Evolutionary conservation across 805 yeast species (phyloP).

Genomic region (Candida yuanshanica): DNA sequence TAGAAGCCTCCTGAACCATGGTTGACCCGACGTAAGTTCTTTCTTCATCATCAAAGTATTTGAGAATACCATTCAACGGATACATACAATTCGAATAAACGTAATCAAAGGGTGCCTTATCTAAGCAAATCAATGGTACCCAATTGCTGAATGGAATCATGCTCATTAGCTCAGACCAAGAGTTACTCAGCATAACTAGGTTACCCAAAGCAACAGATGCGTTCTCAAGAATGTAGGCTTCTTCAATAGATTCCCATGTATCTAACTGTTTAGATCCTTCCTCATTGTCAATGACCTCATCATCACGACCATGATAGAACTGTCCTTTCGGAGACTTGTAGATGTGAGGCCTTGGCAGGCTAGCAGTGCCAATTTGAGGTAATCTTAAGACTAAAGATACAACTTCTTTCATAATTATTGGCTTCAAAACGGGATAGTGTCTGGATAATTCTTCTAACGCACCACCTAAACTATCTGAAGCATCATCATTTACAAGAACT

Average conservation of each 20-base stretch:
- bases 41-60: conserved; percentile 50
- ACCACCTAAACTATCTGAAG: conserved; percentile 52
- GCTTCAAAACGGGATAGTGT: conserved; percentile 73
- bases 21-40: conserved; percentile 40
- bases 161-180: conserved; percentile 21
- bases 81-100: conserved; percentile 47
- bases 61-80: conserved; percentile 48
- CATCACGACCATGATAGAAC: conserved; percentile 37
- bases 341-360: conserved; percentile 37
- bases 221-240: conserved; percentile 42
- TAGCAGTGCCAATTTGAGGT: conserved; percentile 31
- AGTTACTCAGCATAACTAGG: conserved; percentile 39
- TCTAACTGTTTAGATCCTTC: conserved; percentile 36
- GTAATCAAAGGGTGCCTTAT: conserved; percentile 58
- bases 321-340: conserved; percentile 37
- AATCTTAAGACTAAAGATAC: conserved; percentile 38
- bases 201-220: conserved; percentile 42
- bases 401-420: conserved; percentile 46
- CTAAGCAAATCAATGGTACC: conserved; percentile 41
- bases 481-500: conserved; percentile 47
- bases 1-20: conserved; percentile 29
- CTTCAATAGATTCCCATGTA: conserved; percentile 46
- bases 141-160: conserved; percentile 39
- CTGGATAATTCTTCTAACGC: conserved; percentile 76
- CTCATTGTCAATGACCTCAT: conserved; percentile 36